Conservation (phyloP, 768 basidiomycete species). For the Hortiboletus flavorubellus region DNA sequence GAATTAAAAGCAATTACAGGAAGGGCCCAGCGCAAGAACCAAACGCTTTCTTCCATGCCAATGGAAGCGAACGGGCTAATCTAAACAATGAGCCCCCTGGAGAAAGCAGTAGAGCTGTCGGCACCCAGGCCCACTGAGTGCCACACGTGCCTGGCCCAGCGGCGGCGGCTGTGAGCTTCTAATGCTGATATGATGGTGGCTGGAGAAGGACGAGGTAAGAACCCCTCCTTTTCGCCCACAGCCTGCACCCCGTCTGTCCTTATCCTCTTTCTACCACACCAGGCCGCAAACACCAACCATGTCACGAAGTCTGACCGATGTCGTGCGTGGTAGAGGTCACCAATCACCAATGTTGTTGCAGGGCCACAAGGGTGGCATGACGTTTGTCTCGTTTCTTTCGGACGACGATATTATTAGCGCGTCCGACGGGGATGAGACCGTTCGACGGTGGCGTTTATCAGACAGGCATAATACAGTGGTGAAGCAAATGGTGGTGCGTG, state of each 20-base stretch:
- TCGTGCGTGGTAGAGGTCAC: neutral
- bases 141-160: no score
- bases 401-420: slow-evolving; percentile 16
- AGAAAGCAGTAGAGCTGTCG: no score
- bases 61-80: no score
- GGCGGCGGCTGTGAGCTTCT: no score
- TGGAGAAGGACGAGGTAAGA: neutral
- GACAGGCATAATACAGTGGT: slow-evolving; percentile 1
- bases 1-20: no score
- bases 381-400: slow-evolving; percentile 20
- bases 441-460: slow-evolving; percentile 17
- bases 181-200: no score
- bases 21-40: no score
- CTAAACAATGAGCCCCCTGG: no score
- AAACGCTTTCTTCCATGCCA: no score
- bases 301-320: neutral
- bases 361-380: slow-evolving; percentile 11
- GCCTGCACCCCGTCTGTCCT: neutral
- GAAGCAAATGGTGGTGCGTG: neutral
- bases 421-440: slow-evolving; percentile 14
- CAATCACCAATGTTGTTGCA: slow-evolving; percentile 2
- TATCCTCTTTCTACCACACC: neutral
- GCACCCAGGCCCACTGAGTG: no score
- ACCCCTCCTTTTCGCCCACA: neutral
- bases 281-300: neutral